Evolutionary conservation across 164 flowering plant species (phyloP).

Genomic region (Dillenia turbinata): DNA sequence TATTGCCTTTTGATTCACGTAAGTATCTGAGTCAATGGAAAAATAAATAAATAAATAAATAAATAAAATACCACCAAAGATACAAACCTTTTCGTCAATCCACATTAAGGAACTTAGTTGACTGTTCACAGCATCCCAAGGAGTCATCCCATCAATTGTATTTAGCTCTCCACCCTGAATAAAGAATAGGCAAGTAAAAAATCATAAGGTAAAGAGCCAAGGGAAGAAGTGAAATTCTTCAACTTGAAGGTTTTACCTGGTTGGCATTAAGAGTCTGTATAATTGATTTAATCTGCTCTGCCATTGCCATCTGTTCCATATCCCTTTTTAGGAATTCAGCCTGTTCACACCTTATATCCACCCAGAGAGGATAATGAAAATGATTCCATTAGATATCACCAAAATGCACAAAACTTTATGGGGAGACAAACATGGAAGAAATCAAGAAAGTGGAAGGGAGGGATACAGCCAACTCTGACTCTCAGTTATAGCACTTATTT

Average conservation of each 20-base stretch:
- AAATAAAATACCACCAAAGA: neutral
- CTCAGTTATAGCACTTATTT: no score
- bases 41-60: no score
- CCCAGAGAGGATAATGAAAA: constrained; percentile 2
- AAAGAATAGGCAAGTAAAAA: constrained; percentile 3
- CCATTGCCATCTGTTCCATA: constrained; percentile 88
- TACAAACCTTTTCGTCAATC: constrained; percentile 93
- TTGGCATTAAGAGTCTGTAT: constrained; percentile 77
- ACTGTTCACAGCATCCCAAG: constrained; percentile 86
- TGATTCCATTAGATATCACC: no score
- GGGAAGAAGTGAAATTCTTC: constrained; percentile 1
- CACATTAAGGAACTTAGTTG: constrained; percentile 93
- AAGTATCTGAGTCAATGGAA: no score
- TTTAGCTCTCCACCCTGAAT: constrained; percentile 84
- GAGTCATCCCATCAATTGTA: constrained; percentile 64
- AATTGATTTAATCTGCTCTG: constrained; percentile 83
- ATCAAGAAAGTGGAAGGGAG: no score
- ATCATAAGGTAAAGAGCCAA: neutral
- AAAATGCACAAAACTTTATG: neutral
- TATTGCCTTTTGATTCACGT: no score
- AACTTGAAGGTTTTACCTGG: constrained; percentile 43
- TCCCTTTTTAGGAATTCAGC: constrained; percentile 88
- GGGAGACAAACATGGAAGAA: no score
- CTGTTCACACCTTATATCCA: constrained; percentile 81
- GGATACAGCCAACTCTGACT: no score